Conservation (phyloP, 345 rosid genomes). For the Mercurialis annua region DNA sequence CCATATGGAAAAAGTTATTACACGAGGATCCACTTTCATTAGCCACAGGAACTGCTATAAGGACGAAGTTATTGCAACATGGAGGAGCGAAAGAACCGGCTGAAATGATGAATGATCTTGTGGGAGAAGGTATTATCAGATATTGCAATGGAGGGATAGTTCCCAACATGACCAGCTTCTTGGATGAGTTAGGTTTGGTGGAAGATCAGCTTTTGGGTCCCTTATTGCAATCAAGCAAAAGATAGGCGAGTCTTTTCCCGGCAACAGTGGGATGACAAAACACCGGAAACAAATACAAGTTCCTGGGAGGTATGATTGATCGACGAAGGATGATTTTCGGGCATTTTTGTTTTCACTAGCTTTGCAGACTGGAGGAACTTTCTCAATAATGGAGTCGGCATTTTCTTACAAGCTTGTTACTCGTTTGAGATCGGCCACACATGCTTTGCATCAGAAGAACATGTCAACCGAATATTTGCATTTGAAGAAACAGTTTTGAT, state of each 20-base stretch:
- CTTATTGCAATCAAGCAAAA: neutral
- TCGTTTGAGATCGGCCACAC: too few relatives aligned
- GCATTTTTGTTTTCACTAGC: neutral
- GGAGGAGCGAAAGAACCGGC: slow-evolving; percentile 91
- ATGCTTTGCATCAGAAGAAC: too few relatives aligned
- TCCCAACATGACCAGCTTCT: slow-evolving; percentile 56
- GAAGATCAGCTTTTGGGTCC: slow-evolving; percentile 6
- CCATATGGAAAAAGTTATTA: slow-evolving; percentile 78
- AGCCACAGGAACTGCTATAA: slow-evolving; percentile 59
- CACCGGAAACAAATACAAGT: neutral
- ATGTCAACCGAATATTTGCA: too few relatives aligned
- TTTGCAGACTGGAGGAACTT: neutral
- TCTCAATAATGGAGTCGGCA: neutral
- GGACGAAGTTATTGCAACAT: slow-evolving; percentile 64
- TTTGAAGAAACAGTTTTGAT: too few relatives aligned
- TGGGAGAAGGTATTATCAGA: slow-evolving; percentile 56
- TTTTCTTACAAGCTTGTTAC: neutral
- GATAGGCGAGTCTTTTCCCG: slow-evolving; percentile 1
- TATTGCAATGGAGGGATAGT: slow-evolving; percentile 50
- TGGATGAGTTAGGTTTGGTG: slow-evolving; percentile 44
- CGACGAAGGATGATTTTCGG: too few relatives aligned
- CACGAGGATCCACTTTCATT: slow-evolving; percentile 80
- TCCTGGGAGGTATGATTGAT: too few relatives aligned
- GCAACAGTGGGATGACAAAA: neutral
- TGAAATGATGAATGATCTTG: slow-evolving; percentile 62